phyloP scores from a whole-genome alignment of 371 early-diverging fungal species.

The Entomophthora muscae region DNA sequence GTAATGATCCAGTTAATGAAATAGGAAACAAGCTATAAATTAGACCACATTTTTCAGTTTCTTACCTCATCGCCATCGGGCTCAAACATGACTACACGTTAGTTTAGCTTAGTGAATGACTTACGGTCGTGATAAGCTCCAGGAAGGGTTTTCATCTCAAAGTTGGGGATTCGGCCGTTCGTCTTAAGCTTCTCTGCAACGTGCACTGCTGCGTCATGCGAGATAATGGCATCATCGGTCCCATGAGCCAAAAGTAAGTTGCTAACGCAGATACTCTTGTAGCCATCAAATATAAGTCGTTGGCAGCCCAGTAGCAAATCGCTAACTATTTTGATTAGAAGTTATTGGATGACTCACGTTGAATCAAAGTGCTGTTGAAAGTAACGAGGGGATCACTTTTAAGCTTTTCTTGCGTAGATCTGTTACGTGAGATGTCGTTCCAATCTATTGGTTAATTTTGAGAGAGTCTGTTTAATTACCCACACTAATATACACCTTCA shows the following conservation, averaged over 20 bases:
- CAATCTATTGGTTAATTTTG: conserved; percentile 10
- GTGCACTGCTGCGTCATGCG: not conserved
- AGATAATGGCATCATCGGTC: not conserved
- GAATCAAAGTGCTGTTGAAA: conserved; percentile 19
- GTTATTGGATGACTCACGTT: too few species aligned
- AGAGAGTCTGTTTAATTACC: not conserved
- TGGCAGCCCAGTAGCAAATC: not conserved
- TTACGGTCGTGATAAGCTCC: not conserved
- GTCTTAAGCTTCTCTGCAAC: not conserved
- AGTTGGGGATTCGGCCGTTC: not conserved
- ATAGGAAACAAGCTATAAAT: too few species aligned
- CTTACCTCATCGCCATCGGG: too few species aligned
- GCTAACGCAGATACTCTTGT: not conserved
- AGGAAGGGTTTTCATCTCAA: not conserved
- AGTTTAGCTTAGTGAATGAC: too few species aligned
- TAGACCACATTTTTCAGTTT: too few species aligned
- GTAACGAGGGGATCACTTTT: conserved; percentile 31
- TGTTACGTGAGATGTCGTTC: conserved; percentile 24
- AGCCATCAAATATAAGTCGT: not conserved
- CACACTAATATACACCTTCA: not conserved
- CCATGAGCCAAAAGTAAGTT: not conserved
- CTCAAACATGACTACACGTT: too few species aligned
- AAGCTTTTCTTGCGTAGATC: conserved; percentile 22
- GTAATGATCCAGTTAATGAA: too few species aligned
- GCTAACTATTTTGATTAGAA: too few species aligned